These are phyloP conservation scores for Gastrolobium bilobum DNA, from an alignment of 306 rosid species.

Conservation along the genomic window DNA sequence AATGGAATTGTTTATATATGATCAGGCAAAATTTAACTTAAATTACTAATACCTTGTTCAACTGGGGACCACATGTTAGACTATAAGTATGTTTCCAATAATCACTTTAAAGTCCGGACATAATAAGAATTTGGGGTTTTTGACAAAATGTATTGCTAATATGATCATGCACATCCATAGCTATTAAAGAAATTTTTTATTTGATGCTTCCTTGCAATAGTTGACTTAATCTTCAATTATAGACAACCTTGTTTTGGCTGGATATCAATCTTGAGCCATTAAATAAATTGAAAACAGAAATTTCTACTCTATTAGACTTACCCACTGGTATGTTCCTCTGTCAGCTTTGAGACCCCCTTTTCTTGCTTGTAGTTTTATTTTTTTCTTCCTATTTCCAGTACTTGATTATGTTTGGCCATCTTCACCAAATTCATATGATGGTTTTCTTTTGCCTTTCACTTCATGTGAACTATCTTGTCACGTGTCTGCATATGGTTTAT, in stretches of 20 bases:
- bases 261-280: not conserved
- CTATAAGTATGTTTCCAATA: not conserved
- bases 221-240: not conserved
- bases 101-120: not conserved
- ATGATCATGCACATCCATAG: not conserved
- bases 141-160: not conserved
- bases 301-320: not conserved
- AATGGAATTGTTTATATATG: not conserved
- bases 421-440: not conserved
- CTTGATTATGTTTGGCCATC: not conserved
- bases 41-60: slow-evolving; percentile 27
- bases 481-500: slow-evolving; percentile 14
- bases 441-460: not conserved
- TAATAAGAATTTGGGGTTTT: slow-evolving; percentile 2
- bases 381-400: not conserved
- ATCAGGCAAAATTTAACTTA: slow-evolving; percentile 9
- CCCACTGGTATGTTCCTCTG: slow-evolving; percentile 6
- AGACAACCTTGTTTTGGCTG: not conserved
- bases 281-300: not conserved
- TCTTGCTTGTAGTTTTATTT: not conserved
- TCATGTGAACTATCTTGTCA: slow-evolving; percentile 10
- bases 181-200: not conserved
- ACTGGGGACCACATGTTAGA: not conserved
- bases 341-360: not conserved
- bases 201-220: slow-evolving; percentile 12